phyloP scores from a whole-genome alignment of 805 yeast species.

The Candida rishiriensis region DNA sequence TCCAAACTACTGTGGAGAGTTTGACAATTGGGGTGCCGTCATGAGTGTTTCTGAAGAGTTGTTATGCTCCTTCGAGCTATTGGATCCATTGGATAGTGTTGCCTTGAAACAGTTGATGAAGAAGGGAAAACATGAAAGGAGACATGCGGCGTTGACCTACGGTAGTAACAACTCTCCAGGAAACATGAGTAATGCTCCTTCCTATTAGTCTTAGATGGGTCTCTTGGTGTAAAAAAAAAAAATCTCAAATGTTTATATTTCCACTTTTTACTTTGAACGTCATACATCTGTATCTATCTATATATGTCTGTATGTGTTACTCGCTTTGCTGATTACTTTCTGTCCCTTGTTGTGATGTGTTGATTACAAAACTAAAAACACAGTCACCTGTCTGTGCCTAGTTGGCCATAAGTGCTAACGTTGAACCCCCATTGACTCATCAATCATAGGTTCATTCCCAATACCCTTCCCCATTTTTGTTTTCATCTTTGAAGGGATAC shows the following conservation, averaged over 20 bases:
- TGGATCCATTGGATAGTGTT: slow-evolving; percentile 89
- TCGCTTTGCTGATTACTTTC: too few relatives aligned
- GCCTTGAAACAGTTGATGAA: slow-evolving; percentile 94
- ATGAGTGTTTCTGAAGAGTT: slow-evolving; percentile 94
- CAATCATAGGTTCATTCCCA: too few relatives aligned
- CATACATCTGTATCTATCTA: too few relatives aligned
- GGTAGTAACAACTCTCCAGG: slow-evolving; percentile 15
- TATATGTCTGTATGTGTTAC: too few relatives aligned
- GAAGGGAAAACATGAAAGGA: slow-evolving; percentile 84
- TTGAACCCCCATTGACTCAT: too few relatives aligned
- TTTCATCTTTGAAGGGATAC: too few relatives aligned
- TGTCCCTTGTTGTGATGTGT: too few relatives aligned
- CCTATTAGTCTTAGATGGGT: slow-evolving; percentile 4
- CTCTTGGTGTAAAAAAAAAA: background rate
- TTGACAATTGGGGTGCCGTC: slow-evolving; percentile 96
- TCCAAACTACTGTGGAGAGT: slow-evolving; percentile 78
- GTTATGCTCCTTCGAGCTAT: slow-evolving; percentile 85
- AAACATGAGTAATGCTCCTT: slow-evolving; percentile 4
- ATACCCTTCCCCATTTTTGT: too few relatives aligned
- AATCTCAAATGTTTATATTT: background rate
- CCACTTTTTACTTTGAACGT: background rate
- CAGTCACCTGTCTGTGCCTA: too few relatives aligned
- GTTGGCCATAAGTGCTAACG: too few relatives aligned
- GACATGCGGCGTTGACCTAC: slow-evolving; percentile 42
- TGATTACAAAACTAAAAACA: too few relatives aligned